These are phyloP conservation scores for Dioscorea alata DNA, from an alignment of 106 monocot genomes.

Conservation along the genomic window DNA sequence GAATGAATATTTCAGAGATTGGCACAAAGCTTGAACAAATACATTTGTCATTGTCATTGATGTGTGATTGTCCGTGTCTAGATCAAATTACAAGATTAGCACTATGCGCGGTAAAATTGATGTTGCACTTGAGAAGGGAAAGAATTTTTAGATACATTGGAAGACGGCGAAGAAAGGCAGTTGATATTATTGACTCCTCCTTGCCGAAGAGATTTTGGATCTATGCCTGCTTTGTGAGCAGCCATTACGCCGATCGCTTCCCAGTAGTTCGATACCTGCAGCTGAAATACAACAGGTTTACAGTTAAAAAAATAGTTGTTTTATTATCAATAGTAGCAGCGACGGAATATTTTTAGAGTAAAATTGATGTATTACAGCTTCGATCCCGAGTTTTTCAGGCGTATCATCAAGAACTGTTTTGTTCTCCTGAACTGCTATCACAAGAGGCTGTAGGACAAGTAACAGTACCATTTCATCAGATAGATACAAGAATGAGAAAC, in stretches of 20 bases:
- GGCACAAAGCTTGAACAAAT: no score
- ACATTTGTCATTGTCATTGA: no score
- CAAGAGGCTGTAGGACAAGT: conserved; percentile 42
- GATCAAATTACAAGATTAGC: no score
- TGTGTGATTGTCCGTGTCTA: no score
- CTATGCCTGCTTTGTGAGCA: conserved; percentile 86
- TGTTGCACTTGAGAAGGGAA: not conserved
- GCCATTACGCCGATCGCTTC: conserved; percentile 91
- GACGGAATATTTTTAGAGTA: not conserved
- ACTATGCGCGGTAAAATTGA: no score
- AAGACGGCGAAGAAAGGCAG: not conserved
- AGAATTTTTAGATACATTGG: not conserved
- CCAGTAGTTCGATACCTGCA: conserved; percentile 80
- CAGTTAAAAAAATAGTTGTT: not conserved
- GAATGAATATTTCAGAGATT: no score
- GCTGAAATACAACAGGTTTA: conserved; percentile 21
- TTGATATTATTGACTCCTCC: conserved; percentile 51
- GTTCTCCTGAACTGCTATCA: conserved; percentile 82
- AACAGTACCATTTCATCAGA: not conserved
- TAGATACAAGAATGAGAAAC: no score
- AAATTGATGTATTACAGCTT: conserved; percentile 37
- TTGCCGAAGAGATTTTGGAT: conserved; percentile 73
- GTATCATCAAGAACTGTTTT: conserved; percentile 80
- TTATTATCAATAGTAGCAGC: not conserved
- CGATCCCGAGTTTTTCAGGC: conserved; percentile 78